Conservation (phyloP, 2,329 filamentous ascomycete species). For the Paraphaeosphaeria sporulosa region DNA sequence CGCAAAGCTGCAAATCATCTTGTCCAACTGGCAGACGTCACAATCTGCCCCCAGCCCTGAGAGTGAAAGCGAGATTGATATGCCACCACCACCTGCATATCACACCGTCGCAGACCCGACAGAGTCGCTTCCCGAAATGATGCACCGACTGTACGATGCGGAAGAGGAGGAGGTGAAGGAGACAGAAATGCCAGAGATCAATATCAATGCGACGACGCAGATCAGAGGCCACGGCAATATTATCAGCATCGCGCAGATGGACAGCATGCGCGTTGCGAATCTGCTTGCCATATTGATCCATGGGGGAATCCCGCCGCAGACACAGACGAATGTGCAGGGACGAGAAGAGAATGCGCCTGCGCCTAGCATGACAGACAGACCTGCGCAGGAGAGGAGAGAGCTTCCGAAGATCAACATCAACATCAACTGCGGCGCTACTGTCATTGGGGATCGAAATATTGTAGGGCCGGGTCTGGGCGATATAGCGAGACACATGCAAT, state of each 20-base stretch:
- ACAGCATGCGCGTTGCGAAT: constrained; percentile 37
- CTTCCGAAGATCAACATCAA: constrained; percentile 39
- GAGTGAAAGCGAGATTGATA: constrained; percentile 16
- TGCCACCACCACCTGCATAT: constrained; percentile 41
- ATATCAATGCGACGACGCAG: constrained; percentile 44
- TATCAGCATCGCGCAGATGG: constrained; percentile 42
- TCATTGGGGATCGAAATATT: constrained; percentile 46
- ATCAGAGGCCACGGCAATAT: constrained; percentile 46
- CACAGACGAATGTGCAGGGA: not conserved
- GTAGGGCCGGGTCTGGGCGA: constrained; percentile 44
- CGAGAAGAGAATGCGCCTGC: constrained; percentile 12
- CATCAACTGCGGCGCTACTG: constrained; percentile 44
- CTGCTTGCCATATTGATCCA: constrained; percentile 34
- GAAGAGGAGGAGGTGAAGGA: constrained; percentile 24
- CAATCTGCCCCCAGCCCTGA: not conserved
- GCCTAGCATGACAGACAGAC: not conserved
- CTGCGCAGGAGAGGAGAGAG: constrained; percentile 15
- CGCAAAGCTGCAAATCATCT: constrained; percentile 30
- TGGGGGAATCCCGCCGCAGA: constrained; percentile 18
- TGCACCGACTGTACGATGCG: constrained; percentile 29
- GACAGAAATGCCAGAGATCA: constrained; percentile 36
- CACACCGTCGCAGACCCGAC: constrained; percentile 36
- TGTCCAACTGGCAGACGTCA: not conserved
- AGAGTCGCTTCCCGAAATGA: constrained; percentile 25
- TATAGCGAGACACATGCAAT: constrained; percentile 43